Evolutionary conservation across 1,284 basidiomycete genomes (phyloP).

Genomic region (Marasmius fiardii): DNA sequence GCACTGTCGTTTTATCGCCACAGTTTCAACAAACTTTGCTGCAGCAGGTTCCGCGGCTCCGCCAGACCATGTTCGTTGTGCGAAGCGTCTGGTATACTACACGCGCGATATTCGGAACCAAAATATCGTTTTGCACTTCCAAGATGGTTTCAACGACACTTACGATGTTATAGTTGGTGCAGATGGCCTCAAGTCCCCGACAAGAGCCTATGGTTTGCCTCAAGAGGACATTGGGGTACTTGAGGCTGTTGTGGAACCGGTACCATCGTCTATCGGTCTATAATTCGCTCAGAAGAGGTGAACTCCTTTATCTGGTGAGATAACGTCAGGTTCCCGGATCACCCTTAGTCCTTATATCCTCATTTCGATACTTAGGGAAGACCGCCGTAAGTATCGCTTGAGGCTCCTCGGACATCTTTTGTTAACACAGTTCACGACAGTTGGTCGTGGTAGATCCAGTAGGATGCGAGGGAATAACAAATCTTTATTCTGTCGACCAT

Average conservation of each 20-base stretch:
- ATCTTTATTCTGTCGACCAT: not conserved
- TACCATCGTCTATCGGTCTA: not conserved
- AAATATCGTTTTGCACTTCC: not conserved
- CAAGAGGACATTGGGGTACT: not conserved
- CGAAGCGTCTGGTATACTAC: not conserved
- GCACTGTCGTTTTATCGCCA: not conserved
- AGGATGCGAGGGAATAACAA: not conserved
- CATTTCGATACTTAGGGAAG: not conserved
- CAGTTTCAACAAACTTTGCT: not conserved
- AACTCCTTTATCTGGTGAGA: too few relatives aligned
- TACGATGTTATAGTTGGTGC: not conserved
- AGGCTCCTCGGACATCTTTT: not conserved
- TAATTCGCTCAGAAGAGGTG: not conserved
- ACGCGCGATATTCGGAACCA: not conserved
- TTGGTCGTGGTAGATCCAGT: not conserved
- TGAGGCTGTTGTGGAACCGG: not conserved
- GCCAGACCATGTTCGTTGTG: not conserved
- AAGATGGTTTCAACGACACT: not conserved
- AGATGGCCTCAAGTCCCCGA: not conserved
- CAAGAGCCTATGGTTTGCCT: not conserved
- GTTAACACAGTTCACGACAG: not conserved
- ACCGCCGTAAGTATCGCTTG: not conserved
- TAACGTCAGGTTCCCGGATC: too few relatives aligned
- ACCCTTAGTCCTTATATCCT: too few relatives aligned
- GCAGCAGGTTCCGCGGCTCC: not conserved